These are phyloP conservation scores for Colletotrichum sp. DNA, from an alignment of 2,329 filamentous ascomycete genomes.

Conservation along the genomic window DNA sequence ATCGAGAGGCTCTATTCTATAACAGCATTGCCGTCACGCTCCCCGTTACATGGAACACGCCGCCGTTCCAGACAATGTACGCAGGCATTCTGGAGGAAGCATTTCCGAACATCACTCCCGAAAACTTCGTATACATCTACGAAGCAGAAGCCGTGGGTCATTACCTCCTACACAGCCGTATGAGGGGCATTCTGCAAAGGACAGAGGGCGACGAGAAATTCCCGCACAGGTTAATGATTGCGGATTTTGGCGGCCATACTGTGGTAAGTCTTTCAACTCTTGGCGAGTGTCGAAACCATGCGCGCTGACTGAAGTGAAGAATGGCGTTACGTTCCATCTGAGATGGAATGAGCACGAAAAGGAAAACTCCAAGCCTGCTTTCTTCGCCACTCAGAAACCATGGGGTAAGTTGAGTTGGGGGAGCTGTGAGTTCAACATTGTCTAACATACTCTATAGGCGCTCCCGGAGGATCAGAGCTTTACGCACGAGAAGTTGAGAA, in stretches of 20 bases:
- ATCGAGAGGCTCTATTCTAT: neutral
- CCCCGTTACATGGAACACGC: neutral
- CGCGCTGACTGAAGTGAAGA: accelerated
- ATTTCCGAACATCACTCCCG: neutral
- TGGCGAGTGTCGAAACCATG: accelerated
- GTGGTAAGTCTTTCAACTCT: neutral
- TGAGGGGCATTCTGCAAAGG: neutral
- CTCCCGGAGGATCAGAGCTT: neutral
- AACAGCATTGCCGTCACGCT: neutral
- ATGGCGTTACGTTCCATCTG: neutral
- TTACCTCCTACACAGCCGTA: neutral
- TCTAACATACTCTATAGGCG: neutral
- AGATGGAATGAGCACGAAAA: neutral
- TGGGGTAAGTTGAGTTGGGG: neutral
- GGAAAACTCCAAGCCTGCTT: neutral
- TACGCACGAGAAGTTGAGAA: neutral
- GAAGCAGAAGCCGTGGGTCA: neutral
- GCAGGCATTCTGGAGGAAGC: neutral
- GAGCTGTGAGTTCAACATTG: neutral
- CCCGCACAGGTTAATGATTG: accelerated
- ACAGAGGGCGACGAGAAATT: neutral
- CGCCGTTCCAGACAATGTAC: neutral
- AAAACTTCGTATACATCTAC: neutral
- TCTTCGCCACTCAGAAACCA: neutral
- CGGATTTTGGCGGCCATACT: neutral